Evolutionary conservation across 2,329 filamentous ascomycete species (phyloP).

Genomic region (Epichloe brachyelytri): DNA sequence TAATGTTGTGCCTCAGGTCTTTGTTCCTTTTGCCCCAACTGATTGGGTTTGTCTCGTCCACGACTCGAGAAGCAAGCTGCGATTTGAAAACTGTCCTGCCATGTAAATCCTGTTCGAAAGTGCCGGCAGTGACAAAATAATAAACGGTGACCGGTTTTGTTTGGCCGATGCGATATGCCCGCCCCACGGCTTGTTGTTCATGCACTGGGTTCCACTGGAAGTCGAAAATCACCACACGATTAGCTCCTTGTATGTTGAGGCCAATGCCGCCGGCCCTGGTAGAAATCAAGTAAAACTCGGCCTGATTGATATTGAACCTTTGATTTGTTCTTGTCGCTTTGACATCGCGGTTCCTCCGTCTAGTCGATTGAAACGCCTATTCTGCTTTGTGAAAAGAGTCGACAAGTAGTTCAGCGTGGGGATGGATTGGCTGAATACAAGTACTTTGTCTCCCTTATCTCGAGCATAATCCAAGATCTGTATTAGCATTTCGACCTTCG

Average conservation of each 20-base stretch:
- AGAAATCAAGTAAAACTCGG: conserved; percentile 64
- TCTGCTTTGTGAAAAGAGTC: conserved; percentile 34
- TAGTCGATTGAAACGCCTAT: conserved; percentile 42
- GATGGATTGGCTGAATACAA: conserved; percentile 69
- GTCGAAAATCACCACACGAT: conserved; percentile 77
- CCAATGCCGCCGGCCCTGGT: conserved; percentile 73
- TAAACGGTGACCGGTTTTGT: conserved; percentile 73
- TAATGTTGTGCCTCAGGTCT: conserved; percentile 48
- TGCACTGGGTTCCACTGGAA: conserved; percentile 67
- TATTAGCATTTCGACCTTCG: conserved; percentile 55
- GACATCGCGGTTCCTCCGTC: conserved; percentile 50
- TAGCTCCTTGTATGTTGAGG: conserved; percentile 72
- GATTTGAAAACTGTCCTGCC: conserved; percentile 71
- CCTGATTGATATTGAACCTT: conserved; percentile 51
- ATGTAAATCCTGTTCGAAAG: conserved; percentile 63
- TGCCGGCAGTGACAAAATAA: conserved; percentile 64
- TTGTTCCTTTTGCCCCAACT: conserved; percentile 45
- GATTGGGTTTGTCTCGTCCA: conserved; percentile 71
- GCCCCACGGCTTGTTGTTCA: conserved; percentile 78
- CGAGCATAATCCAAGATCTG: conserved; percentile 56
- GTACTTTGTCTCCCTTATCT: conserved; percentile 53
- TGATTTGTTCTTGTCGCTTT: conserved; percentile 49
- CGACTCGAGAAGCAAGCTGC: conserved; percentile 64
- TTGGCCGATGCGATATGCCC: conserved; percentile 78
- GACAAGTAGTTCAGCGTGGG: conserved; percentile 58